Base-by-base conservation (phyloP, 2,329 filamentous ascomycete genomes). In the Coniella vitis region DNA sequence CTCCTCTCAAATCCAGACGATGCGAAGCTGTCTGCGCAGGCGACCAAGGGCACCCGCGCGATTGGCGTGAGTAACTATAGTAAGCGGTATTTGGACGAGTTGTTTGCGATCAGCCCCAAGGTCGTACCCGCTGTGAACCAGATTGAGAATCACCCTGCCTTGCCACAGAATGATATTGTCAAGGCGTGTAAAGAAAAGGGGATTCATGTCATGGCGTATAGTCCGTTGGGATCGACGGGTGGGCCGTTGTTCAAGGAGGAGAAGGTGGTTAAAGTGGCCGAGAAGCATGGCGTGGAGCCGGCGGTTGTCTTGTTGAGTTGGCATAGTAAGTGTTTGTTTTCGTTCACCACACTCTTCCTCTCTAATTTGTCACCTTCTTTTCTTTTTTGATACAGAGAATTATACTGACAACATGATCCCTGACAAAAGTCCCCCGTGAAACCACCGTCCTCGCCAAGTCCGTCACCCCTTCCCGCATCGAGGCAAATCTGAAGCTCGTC, bases 361-460 rank as follows among this genome's bases (percentile, higher is more conserved):
- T 29, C 10, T 29, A 5, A 5, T 10, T 29, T 29, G 5, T 29
- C 10, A 5, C 25, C 10, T 29, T 29, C 25, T 29, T 29, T 29
- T 3, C 16, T 22, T 19, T 4, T n/a, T 4, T n/a, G n/a, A n/a
- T n/a, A n/a, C n/a, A n/a, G n/a, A n/a, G n/a, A n/a, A n/a, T n/a
- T n/a, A n/a, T n/a, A n/a, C n/a, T n/a, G n/a, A n/a, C n/a, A n/a
- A n/a, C n/a, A n/a, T n/a, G n/a, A n/a, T n/a, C n/a, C n/a, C n/a
- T n/a, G n/a, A n/a, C 13, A 13, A 54, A 45, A 86, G 84, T 87
- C 40, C 76, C 81, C 46, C 77, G 83, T 53, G 83, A 83, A 57
- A 77, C 72, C 61, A 86, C 83, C 7, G 86, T 89, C 16, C 73
- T 90, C 22, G 78, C 86, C 59, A 89, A 89, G 67, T 87, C 83